Percentiles rank a stretch among this genome's conserved stretches.
These are phyloP conservation scores for Schizophyllum amplum DNA, from an alignment of 1,284 basidiomycete genomes.

Conservation along the genomic window DNA sequence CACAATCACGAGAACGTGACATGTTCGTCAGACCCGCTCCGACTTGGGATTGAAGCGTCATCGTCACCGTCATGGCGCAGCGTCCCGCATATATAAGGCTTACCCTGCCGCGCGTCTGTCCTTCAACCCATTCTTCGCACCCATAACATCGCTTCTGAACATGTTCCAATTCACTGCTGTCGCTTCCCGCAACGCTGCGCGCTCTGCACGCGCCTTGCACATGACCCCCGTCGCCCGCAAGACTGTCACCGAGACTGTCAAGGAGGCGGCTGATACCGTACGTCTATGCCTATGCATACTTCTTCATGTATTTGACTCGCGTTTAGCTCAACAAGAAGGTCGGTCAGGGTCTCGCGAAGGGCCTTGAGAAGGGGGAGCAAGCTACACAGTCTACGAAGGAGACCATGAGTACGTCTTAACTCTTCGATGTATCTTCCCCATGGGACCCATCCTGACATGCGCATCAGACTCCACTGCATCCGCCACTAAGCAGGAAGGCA, in stretches of 20 bases:
- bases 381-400: constrained; percentile 49
- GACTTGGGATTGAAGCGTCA: not conserved
- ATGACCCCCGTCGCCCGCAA: constrained; percentile 37
- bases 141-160: not conserved
- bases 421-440: not conserved
- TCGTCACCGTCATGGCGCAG: not conserved
- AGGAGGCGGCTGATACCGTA: constrained; percentile 53
- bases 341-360: constrained; percentile 50
- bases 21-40: not conserved
- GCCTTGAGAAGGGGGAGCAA: constrained; percentile 56
- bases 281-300: not conserved
- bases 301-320: not conserved
- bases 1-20: not conserved
- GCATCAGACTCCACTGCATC: constrained; percentile 21
- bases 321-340: constrained; percentile 53
- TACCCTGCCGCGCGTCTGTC: not conserved
- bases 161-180: not conserved
- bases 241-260: constrained; percentile 54
- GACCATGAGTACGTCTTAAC: constrained; percentile 34
- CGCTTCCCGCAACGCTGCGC: constrained; percentile 6
- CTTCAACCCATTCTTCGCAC: not conserved
- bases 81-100: not conserved
- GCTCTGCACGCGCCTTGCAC: constrained; percentile 33
- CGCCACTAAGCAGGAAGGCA: constrained; percentile 26
- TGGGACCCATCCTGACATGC: not conserved